Percentiles rank a stretch among this genome's conserved stretches.
phyloP scores from a whole-genome alignment of 306 rosid species.

The Quercus variabilis region DNA sequence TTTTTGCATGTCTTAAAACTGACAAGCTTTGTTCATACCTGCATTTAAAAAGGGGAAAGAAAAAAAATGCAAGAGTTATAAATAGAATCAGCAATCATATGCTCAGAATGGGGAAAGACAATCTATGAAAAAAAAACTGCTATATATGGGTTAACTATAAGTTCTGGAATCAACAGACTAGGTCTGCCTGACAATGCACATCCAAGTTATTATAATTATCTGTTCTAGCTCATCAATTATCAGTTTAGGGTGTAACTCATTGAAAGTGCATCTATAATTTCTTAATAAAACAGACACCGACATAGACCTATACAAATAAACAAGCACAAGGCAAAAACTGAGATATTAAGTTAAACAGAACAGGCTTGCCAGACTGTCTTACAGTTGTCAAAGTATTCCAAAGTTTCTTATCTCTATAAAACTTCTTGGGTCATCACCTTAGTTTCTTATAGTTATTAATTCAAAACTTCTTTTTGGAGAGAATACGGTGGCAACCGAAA shows the following conservation, averaged over 20 bases:
- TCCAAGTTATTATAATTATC: background rate
- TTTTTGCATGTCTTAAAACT: constrained; percentile 76
- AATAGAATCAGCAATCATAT: constrained; percentile 5
- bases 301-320: background rate
- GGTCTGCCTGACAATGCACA: background rate
- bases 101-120: background rate
- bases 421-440: background rate
- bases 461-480: background rate
- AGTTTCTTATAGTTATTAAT: background rate
- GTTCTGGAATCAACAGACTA: background rate
- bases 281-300: background rate
- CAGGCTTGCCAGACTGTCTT: background rate
- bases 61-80: constrained; percentile 20
- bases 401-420: background rate
- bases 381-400: background rate
- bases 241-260: background rate
- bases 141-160: background rate
- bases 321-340: background rate
- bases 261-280: background rate
- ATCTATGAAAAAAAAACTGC: background rate
- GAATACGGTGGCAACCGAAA: background rate
- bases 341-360: background rate
- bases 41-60: constrained; percentile 5
- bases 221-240: background rate
- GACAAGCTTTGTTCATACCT: constrained; percentile 88